Evolutionary conservation across 345 rosid species (phyloP), one percentile per base, ranked within the genome.

Genomic region (Gossypium arboreum): DNA sequence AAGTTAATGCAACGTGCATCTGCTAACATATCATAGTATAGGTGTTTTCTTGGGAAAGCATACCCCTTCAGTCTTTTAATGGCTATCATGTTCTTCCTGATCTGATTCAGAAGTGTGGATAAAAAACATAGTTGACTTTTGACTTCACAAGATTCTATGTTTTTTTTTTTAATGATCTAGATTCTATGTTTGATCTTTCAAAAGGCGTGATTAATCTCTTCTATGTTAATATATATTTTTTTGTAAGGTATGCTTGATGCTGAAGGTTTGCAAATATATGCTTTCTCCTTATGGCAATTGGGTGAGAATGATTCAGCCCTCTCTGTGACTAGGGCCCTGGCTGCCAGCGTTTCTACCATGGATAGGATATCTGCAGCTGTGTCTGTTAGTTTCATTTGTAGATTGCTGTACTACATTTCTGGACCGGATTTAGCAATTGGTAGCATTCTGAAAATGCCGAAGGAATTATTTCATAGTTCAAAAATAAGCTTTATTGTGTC

Each of bases 381-480:
- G 78, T 84, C 90, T 79, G 86, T 91, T 81, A 85, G 92, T 86
- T 91, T 91, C 78, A 90, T 95, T 76, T 91, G 98, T 79, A 87
- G 92, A 79, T 69, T 93, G 79, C 84, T 91, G 25, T 93, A 93
- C 74, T 75, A 75, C 83, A 85, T 91, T 47, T 90, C 93, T 80
- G 99, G 98, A 78, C 77, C 81, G 29, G 89, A 95, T 82, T 82
- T 87, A 64, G 87, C 92, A 79, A 79, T 91, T 82, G 77, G 78
- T 73, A 87, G 86, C 85, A 90, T 93, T 80, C 83, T 85, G 81
- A 87, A 90, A 85, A 86, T 91, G 94, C 98, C 97, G 18, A 85
- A 83, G 74, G 87, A 85, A 48, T 77, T 89, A 22, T 89, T 93
- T 69, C 81, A 80, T 75, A 84, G 88, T 85, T 87, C 93, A 76